Conservation (phyloP, 345 rosid species). For the Citrus mangshanensis region DNA sequence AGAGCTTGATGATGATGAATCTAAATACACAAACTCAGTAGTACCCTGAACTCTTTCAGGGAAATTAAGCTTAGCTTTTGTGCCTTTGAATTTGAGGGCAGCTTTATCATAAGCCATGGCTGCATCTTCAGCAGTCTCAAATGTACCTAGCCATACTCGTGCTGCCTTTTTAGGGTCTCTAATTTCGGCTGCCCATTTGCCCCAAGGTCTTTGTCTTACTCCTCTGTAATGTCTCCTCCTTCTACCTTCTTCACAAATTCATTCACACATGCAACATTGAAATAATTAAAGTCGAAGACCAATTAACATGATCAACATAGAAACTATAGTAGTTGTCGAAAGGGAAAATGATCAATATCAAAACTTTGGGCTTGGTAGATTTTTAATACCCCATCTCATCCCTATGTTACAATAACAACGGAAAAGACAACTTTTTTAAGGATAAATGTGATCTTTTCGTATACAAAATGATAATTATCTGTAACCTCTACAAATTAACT, state of each 20-base stretch:
- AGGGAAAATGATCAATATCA: too few relatives aligned
- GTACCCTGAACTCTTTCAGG: conserved; percentile 73
- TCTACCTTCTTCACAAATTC: conserved; percentile 41
- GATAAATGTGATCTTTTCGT: too few relatives aligned
- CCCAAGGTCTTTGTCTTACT: conserved; percentile 97
- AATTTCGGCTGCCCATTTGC: conserved; percentile 97
- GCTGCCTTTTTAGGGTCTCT: conserved; percentile 78
- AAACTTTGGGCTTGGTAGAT: too few relatives aligned
- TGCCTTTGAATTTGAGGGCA: conserved; percentile 90
- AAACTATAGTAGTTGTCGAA: too few relatives aligned
- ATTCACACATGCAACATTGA: not conserved
- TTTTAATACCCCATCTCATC: too few relatives aligned
- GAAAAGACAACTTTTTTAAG: too few relatives aligned
- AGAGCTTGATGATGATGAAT: not conserved
- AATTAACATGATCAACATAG: too few relatives aligned
- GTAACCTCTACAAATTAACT: too few relatives aligned
- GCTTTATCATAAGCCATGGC: conserved; percentile 88
- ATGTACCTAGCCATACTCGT: conserved; percentile 92
- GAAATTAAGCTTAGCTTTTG: conserved; percentile 88
- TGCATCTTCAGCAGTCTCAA: conserved; percentile 84
- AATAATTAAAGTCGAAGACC: too few relatives aligned
- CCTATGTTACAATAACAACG: too few relatives aligned
- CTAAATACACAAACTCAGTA: conserved; percentile 24
- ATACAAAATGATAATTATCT: too few relatives aligned
- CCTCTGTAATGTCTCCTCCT: conserved; percentile 83